phyloP scores from a whole-genome alignment of 1,139 yeast genomes.

The Saccharomyces hybrid region DNA sequence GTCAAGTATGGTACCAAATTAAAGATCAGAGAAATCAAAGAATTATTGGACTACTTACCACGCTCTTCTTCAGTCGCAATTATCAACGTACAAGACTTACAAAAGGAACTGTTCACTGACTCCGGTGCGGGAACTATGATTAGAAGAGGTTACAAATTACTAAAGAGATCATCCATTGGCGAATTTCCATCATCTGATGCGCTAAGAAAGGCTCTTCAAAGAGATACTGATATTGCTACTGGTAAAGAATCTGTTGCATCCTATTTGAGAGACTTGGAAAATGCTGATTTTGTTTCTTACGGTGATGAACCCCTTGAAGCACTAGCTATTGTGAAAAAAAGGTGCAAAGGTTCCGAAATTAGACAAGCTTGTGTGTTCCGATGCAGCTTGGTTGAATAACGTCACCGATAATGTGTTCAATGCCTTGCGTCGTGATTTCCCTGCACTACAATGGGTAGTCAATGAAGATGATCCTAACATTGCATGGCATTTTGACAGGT shows the following conservation, averaged over 20 bases:
- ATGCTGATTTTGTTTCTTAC: conserved; percentile 61
- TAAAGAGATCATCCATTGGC: conserved; percentile 57
- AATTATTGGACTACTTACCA: conserved; percentile 85
- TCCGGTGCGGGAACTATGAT: conserved; percentile 98
- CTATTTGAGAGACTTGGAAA: conserved; percentile 66
- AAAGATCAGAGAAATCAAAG: conserved; percentile 93
- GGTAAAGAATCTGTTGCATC: conserved; percentile 75
- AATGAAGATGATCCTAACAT: conserved; percentile 86
- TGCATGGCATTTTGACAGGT: conserved; percentile 84
- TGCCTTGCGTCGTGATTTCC: conserved; percentile 68
- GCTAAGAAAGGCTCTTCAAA: conserved; percentile 64
- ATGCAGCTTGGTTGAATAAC: conserved; percentile 94
- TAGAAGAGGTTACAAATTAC: conserved; percentile 89
- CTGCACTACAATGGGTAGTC: conserved; percentile 77
- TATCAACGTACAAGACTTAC: conserved; percentile 88
- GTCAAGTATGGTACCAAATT: conserved; percentile 97
- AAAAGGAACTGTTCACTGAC: conserved; percentile 94
- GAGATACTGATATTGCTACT: conserved; percentile 66
- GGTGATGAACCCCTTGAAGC: conserved; percentile 97
- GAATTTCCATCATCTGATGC: conserved; percentile 69
- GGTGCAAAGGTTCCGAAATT: conserved; percentile 50
- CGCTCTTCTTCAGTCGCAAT: conserved; percentile 97
- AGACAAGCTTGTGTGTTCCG: conserved; percentile 80
- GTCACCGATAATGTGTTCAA: conserved; percentile 92
- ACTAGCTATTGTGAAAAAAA: conserved; percentile 65